Evolutionary conservation across 202 grass and related monocot species (phyloP).

Genomic region (Panicum hallii): DNA sequence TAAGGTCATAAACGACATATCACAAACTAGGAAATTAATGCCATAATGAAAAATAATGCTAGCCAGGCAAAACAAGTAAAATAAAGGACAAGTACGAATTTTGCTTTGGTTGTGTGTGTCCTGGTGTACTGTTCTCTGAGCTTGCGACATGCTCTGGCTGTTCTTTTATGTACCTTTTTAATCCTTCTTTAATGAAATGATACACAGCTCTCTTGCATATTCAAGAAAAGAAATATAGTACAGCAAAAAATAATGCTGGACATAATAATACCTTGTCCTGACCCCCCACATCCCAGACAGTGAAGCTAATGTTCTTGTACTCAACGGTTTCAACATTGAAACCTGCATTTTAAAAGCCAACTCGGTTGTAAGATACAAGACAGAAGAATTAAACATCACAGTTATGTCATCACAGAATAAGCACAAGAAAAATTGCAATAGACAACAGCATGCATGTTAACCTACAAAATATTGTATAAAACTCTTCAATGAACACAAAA

Average conservation of each 20-base stretch:
- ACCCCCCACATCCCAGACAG: conserved; percentile 85
- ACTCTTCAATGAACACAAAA: not conserved
- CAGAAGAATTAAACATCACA: not conserved
- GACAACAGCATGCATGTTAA: not conserved
- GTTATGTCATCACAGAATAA: not conserved
- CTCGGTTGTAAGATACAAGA: not conserved
- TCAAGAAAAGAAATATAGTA: too few species aligned
- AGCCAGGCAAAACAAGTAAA: not conserved
- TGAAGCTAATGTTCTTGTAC: conserved; percentile 85
- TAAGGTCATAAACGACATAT: too few species aligned
- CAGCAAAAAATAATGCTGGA: not conserved
- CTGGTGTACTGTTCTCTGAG: too few species aligned
- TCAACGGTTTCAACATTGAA: conserved; percentile 91
- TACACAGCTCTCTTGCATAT: too few species aligned
- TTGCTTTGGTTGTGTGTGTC: too few species aligned
- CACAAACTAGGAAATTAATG: not conserved
- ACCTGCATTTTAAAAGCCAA: conserved; percentile 40
- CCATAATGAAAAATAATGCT: not conserved
- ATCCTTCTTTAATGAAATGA: too few species aligned
- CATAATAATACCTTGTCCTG: conserved; percentile 77
- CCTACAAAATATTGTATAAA: not conserved
- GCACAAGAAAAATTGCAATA: not conserved
- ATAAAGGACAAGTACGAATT: not conserved
- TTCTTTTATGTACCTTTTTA: too few species aligned
- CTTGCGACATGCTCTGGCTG: too few species aligned